Conservation (phyloP, 1,139 yeast species). For the Suhomyces maxii region DNA sequence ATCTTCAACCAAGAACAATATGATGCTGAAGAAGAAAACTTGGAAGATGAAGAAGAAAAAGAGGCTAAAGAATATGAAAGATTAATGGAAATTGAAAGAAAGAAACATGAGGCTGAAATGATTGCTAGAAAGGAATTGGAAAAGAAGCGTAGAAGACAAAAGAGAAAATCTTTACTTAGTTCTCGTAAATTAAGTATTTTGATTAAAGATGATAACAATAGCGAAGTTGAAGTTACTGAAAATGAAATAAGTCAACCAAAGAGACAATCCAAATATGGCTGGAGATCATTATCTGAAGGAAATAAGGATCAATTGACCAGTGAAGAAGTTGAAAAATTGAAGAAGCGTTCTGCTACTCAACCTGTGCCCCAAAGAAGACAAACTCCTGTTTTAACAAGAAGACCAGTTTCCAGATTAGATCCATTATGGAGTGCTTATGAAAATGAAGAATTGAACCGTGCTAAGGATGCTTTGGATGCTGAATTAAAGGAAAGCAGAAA, state of each 20-base stretch:
- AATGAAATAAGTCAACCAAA: conserved; percentile 38
- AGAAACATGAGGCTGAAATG: conserved; percentile 50
- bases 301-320: conserved; percentile 33
- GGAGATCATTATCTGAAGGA: conserved; percentile 44
- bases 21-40: conserved; percentile 56
- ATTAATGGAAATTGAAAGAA: conserved; percentile 51
- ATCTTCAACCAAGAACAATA: conserved; percentile 62
- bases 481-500: conserved; percentile 30
- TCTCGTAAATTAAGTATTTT: conserved; percentile 43
- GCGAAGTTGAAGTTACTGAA: conserved; percentile 32
- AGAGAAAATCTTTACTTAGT: conserved; percentile 44
- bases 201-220: conserved; percentile 28
- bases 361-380: conserved; percentile 40
- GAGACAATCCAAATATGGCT: conserved; percentile 33
- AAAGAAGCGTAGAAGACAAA: conserved; percentile 45
- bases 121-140: conserved; percentile 48
- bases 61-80: conserved; percentile 49
- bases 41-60: conserved; percentile 52
- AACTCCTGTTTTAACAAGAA: conserved; percentile 46
- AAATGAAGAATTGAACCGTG: conserved; percentile 48
- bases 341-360: conserved; percentile 51
- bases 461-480: conserved; percentile 45
- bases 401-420: conserved; percentile 73
- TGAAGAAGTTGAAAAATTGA: conserved; percentile 45
- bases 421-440: conserved; percentile 56